Evolutionary conservation across 2,329 filamentous ascomycete genomes (phyloP).

Genomic region (Chaetomium strumarium): DNA sequence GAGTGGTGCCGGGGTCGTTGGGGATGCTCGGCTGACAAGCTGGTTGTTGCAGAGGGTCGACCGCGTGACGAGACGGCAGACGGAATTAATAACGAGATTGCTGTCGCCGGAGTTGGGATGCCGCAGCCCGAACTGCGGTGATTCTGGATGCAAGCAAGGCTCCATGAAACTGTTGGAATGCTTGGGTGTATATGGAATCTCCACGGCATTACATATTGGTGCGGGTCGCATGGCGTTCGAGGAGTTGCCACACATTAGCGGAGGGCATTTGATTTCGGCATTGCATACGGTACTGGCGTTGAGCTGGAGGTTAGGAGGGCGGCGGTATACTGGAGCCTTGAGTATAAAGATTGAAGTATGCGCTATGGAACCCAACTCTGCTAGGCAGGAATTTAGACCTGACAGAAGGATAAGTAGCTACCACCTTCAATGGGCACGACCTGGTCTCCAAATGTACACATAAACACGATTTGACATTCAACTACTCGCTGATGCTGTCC

Average conservation of each 20-base stretch:
- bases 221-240: slow-evolving; percentile 11
- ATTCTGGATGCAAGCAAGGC: background rate
- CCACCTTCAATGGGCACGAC: too few relatives aligned
- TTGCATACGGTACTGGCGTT: slow-evolving; percentile 18
- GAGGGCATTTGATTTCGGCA: slow-evolving; percentile 1
- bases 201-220: background rate
- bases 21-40: background rate
- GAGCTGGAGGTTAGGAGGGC: background rate
- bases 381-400: too few relatives aligned
- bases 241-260: background rate
- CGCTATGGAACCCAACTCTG: too few relatives aligned
- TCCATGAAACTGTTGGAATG: too few relatives aligned
- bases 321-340: too few relatives aligned
- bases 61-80: slow-evolving; percentile 43
- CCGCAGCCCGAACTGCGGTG: slow-evolving; percentile 33
- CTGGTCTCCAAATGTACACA: too few relatives aligned
- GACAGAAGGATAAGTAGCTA: too few relatives aligned
- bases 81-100: slow-evolving; percentile 56
- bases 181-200: background rate
- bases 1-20: background rate
- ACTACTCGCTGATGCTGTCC: background rate
- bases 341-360: too few relatives aligned
- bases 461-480: background rate
- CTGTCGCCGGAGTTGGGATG: slow-evolving; percentile 46
- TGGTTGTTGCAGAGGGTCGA: slow-evolving; percentile 37